Evolutionary conservation across 139 green algal genomes (phyloP).

Genomic region (Chlamydomonas asymmetrica): DNA sequence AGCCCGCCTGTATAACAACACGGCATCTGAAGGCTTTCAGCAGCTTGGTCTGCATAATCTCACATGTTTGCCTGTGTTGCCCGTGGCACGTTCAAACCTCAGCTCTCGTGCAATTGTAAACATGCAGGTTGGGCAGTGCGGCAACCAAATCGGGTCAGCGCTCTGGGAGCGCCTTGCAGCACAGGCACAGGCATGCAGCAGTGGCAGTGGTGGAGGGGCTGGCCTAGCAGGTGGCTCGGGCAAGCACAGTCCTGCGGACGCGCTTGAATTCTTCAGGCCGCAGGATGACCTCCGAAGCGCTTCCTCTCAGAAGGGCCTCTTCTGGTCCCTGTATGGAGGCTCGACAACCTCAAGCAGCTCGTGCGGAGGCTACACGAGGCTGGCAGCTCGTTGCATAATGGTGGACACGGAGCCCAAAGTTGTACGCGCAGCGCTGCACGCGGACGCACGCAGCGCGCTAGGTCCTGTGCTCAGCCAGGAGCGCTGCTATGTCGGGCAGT

Average conservation of each 20-base stretch:
- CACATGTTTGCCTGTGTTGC: too few relatives aligned
- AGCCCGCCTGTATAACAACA: not conserved
- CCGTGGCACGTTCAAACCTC: not conserved
- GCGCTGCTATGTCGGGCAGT: constrained; percentile 37
- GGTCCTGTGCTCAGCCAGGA: constrained; percentile 29
- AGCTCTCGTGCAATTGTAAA: not conserved
- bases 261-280: not conserved
- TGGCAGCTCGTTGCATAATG: constrained; percentile 39
- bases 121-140: constrained; percentile 40
- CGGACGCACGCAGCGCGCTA: too few relatives aligned
- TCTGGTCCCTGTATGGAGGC: too few relatives aligned
- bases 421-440: constrained; percentile 14
- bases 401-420: constrained; percentile 56
- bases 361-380: too few relatives aligned
- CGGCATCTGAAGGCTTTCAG: not conserved
- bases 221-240: too few relatives aligned
- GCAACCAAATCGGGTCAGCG: constrained; percentile 43
- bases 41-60: not conserved
- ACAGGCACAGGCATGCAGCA: too few relatives aligned
- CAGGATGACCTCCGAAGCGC: constrained; percentile 12
- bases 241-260: not conserved
- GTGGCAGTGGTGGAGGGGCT: too few relatives aligned
- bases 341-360: too few relatives aligned
- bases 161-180: constrained; percentile 28
- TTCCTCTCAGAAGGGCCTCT: too few relatives aligned